Evolutionary conservation across 225 moss, liverwort and hornwort genomes (phyloP).

Genomic region (Pseudoscleropodium purum): DNA sequence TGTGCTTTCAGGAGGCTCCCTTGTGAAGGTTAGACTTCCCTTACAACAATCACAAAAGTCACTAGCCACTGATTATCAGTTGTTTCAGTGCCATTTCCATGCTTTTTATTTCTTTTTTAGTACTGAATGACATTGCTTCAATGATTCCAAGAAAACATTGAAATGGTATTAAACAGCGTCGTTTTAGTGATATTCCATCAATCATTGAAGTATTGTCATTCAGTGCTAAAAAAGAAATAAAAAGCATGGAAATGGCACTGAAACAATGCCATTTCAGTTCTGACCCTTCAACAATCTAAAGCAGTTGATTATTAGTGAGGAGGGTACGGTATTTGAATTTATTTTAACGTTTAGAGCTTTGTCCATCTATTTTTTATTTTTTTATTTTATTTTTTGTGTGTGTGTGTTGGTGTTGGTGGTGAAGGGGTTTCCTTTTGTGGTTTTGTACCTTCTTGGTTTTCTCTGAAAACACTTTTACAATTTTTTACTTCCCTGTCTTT

Average conservation of each 20-base stretch:
- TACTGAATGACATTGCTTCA: too few relatives aligned
- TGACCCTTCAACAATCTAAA: background rate
- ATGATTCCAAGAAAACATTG: background rate
- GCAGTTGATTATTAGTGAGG: background rate
- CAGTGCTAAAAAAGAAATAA: background rate
- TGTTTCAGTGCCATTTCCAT: too few relatives aligned
- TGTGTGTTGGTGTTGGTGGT: too few relatives aligned
- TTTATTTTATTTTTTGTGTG: background rate
- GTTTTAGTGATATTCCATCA: background rate
- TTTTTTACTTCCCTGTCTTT: background rate
- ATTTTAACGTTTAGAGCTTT: background rate
- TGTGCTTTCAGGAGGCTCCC: slow-evolving; percentile 85
- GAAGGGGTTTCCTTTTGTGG: background rate
- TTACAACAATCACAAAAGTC: background rate
- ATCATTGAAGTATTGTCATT: background rate
- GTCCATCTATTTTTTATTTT: background rate
- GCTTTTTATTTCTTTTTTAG: too few relatives aligned
- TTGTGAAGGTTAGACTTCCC: slow-evolving; percentile 34
- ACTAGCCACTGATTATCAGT: background rate
- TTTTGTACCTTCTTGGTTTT: background rate
- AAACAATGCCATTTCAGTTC: background rate
- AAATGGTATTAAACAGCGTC: too few relatives aligned
- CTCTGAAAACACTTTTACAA: background rate
- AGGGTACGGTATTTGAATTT: background rate
- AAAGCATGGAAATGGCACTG: background rate